Base-by-base conservation (phyloP, 805 yeast genomes). In the Hanseniaspora lachancei region DNA sequence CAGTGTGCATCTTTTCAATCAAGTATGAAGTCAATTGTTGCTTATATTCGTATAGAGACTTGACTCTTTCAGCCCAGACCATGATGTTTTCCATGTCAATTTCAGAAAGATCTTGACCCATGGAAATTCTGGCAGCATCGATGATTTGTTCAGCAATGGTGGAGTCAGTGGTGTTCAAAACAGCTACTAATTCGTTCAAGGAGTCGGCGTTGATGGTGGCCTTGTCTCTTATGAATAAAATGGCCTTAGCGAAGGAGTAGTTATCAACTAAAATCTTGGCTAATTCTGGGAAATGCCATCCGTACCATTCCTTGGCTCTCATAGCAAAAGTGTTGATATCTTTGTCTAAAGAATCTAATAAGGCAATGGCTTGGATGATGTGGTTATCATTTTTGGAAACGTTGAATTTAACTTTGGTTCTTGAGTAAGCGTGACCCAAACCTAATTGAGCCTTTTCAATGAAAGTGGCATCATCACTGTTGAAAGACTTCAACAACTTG, bases 311-410 rank as follows among this genome's bases (percentile, higher is more conserved):
- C 76, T 89, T 87, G 62, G 86, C 93, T 74, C 97, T 82, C 97
- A 89, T 89, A 58, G 96, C 84, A 71, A 86, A 93, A 58, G 96
- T 89, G 77, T 93, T 93, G 72, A 93, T 85, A 70, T 93, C 98
- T 76, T 95, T 95, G 75, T 93, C 98, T 66, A 93, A 82, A 74
- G 93, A 96, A 70, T 95, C 98, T 66, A 93, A 80, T 63, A 91
- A 77, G 51, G 98, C 97, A 75, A 93, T 93, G 54, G 98, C 96
- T 77, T 93, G 98, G 70, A 93, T 93, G 69, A 93, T 93, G 73
- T 93, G 98, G 79, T 93, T 93, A 74, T 93, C 98, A 72, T 93
- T 93, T 79, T 93, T 93, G 74, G 89, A 96, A 57, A 95, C 97
- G 52, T 95, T 85, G 71, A 93, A 93, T 91, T 93, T 93, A 70